Percentiles rank a stretch among this genome's conserved stretches.
Evolutionary conservation across 2,329 filamentous ascomycete genomes (phyloP).

Genomic region (Zymoseptoria pseudotritici): DNA sequence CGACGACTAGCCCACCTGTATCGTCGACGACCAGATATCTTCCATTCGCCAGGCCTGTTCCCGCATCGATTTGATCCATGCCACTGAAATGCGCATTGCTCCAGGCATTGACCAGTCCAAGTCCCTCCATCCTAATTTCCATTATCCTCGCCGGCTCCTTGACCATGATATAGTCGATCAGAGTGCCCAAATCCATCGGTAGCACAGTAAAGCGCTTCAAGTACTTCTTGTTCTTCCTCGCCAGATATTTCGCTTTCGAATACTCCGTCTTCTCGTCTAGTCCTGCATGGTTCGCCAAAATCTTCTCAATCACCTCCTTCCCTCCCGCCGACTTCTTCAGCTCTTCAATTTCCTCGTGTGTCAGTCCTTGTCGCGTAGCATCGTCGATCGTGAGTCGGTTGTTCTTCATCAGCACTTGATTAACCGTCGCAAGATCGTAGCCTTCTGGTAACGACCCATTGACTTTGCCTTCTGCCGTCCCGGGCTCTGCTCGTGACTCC

Average conservation of each 20-base stretch:
- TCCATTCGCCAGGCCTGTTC: slow-evolving; percentile 30
- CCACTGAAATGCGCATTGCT: slow-evolving; percentile 75
- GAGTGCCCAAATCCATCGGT: slow-evolving; percentile 69
- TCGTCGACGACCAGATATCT: slow-evolving; percentile 83
- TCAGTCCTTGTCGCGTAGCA: slow-evolving; percentile 64
- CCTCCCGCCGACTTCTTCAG: slow-evolving; percentile 66
- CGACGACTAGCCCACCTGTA: slow-evolving; percentile 73
- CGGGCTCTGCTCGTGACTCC: slow-evolving; percentile 26
- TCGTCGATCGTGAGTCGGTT: slow-evolving; percentile 59
- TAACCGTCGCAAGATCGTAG: slow-evolving; percentile 40
- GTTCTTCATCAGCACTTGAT: slow-evolving; percentile 49
- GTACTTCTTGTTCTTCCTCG: slow-evolving; percentile 91
- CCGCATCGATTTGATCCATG: slow-evolving; percentile 18
- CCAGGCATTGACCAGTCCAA: slow-evolving; percentile 79
- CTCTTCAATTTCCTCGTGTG: slow-evolving; percentile 62
- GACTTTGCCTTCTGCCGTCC: slow-evolving; percentile 8
- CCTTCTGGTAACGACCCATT: neutral
- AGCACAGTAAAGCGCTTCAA: slow-evolving; percentile 78
- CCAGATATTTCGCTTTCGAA: slow-evolving; percentile 89
- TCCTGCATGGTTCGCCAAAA: slow-evolving; percentile 80
- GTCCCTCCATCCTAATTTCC: slow-evolving; percentile 76
- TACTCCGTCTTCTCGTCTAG: slow-evolving; percentile 93
- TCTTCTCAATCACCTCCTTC: slow-evolving; percentile 84
- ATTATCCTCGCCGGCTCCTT: slow-evolving; percentile 74
- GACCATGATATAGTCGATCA: slow-evolving; percentile 72